Percentiles rank a stretch among this genome's conserved stretches.
These are phyloP conservation scores for Sporothrix dimorphospora DNA, from an alignment of 2,329 filamentous ascomycete species.

Conservation along the genomic window DNA sequence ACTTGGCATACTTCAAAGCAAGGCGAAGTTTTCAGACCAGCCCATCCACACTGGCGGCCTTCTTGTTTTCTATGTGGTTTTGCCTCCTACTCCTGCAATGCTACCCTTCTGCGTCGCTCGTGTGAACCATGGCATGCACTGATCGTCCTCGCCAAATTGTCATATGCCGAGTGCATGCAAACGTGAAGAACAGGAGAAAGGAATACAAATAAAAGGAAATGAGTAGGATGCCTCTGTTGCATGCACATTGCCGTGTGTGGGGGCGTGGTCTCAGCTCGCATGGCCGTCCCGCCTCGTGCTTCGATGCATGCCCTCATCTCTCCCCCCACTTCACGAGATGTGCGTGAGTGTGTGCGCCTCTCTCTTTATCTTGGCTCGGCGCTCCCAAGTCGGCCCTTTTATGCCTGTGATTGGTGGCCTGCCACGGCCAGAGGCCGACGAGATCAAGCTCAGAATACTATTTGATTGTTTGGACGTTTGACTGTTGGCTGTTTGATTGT, in stretches of 20 bases:
- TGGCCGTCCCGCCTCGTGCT: conserved; percentile 1
- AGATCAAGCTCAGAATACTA: not conserved
- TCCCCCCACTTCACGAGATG: not conserved
- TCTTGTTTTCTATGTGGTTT: not conserved
- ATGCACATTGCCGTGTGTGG: conserved; percentile 4
- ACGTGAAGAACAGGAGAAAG: not conserved
- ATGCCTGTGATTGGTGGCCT: conserved; percentile 16
- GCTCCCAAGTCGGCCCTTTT: conserved; percentile 19
- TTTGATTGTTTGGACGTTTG: not conserved
- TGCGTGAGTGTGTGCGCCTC: not conserved
- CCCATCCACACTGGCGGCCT: not conserved
- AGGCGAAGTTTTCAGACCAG: not conserved
- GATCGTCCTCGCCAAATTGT: not conserved
- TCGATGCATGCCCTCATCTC: not conserved
- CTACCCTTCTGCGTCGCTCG: not conserved
- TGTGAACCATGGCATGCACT: not conserved
- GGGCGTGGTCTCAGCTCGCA: conserved; percentile 9
- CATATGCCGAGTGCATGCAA: not conserved
- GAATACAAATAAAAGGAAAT: not conserved
- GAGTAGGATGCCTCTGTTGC: not conserved
- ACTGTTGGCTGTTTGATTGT: not conserved
- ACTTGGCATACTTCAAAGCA: not conserved
- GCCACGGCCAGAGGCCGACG: not conserved
- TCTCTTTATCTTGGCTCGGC: not conserved
- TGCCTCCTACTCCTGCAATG: not conserved